phyloP scores from a whole-genome alignment of 2,329 filamentous ascomycete genomes.

The Spiromastix sp. region DNA sequence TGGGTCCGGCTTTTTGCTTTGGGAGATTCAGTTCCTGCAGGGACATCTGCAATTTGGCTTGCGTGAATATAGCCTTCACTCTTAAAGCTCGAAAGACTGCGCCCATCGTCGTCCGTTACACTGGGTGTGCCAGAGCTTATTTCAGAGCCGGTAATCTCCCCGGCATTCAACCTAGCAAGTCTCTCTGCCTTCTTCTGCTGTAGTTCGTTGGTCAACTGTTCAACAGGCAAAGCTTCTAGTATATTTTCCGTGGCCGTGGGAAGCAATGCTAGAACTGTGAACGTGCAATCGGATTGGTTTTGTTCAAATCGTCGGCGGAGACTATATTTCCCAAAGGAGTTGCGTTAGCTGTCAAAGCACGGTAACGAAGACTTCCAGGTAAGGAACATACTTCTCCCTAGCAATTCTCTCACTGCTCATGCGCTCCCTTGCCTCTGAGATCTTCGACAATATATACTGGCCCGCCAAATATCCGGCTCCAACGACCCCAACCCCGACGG shows the following conservation, averaged over 20 bases:
- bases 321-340: constrained; percentile 37
- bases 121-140: constrained; percentile 51
- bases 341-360: constrained; percentile 2
- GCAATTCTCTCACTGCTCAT: constrained; percentile 94
- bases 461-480: constrained; percentile 85
- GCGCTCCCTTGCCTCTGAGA: constrained; percentile 86
- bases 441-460: constrained; percentile 85
- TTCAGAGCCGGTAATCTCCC: constrained; percentile 48
- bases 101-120: constrained; percentile 70
- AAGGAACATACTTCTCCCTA: constrained; percentile 74
- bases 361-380: constrained; percentile 1
- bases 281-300: constrained; percentile 98
- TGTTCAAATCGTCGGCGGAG: constrained; percentile 93
- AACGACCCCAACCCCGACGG: constrained; percentile 76
- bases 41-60: constrained; percentile 59
- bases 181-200: constrained; percentile 83
- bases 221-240: constrained; percentile 76
- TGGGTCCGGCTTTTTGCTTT: constrained; percentile 71
- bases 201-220: constrained; percentile 84
- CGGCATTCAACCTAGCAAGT: constrained; percentile 46
- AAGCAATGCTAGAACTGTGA: constrained; percentile 89
- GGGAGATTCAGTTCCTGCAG: constrained; percentile 38
- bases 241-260: constrained; percentile 88
- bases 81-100: constrained; percentile 63
- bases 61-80: constrained; percentile 77